A percentile compares a stretch with the other conserved stretches of the same genome.
Evolutionary conservation across 2,329 filamentous ascomycete genomes (phyloP).

Genomic region (Aspergillus intermedius): DNA sequence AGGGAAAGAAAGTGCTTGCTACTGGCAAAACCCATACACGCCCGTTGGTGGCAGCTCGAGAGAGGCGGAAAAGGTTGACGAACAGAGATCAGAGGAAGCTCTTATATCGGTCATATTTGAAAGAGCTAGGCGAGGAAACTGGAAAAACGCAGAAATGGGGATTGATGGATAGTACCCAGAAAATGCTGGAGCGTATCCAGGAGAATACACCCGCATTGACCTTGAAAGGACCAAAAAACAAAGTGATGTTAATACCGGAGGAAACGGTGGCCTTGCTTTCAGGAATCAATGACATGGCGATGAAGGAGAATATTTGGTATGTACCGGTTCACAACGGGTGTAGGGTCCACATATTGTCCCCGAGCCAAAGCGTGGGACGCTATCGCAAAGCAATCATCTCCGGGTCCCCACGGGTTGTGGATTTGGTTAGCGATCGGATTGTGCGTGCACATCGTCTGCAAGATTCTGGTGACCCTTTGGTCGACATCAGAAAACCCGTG

Average conservation of each 20-base stretch:
- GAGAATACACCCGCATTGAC: constrained; percentile 8
- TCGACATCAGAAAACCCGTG: constrained; percentile 21
- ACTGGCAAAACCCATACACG: not conserved
- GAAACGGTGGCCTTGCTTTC: constrained; percentile 28
- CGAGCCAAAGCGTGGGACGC: constrained; percentile 23
- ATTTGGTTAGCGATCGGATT: constrained; percentile 25
- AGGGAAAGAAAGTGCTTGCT: not conserved
- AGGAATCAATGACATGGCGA: constrained; percentile 22
- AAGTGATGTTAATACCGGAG: constrained; percentile 29
- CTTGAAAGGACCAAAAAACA: constrained; percentile 14
- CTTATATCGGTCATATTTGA: constrained; percentile 14
- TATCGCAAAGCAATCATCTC: constrained; percentile 30
- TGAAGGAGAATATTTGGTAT: constrained; percentile 34
- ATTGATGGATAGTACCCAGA: constrained; percentile 13
- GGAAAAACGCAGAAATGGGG: constrained; percentile 12
- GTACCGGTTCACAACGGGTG: constrained; percentile 31
- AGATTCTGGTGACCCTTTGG: constrained; percentile 20
- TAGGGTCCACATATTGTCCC: constrained; percentile 29
- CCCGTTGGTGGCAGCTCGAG: not conserved
- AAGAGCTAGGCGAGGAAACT: not conserved
- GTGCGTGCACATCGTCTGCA: constrained; percentile 17
- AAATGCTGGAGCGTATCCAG: constrained; percentile 20
- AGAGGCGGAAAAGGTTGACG: constrained; percentile 11
- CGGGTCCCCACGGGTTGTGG: constrained; percentile 28
- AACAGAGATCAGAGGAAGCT: constrained; percentile 21